These are phyloP conservation scores for Aspergillus indologenus DNA, from an alignment of 495 filamentous ascomycete genomes.

Conservation along the genomic window DNA sequence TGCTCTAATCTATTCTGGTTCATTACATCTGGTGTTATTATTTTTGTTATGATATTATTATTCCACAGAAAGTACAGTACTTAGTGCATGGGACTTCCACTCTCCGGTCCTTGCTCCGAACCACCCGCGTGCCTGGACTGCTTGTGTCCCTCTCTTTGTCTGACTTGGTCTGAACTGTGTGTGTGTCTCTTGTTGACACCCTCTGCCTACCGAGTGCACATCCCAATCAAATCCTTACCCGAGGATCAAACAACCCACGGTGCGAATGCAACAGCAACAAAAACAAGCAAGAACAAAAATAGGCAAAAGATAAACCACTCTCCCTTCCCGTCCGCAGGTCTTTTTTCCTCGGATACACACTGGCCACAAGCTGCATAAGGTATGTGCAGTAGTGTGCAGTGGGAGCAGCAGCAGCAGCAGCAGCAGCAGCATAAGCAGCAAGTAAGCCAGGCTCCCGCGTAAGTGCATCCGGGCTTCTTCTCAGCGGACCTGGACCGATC, in stretches of 20 bases:
- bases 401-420: not conserved
- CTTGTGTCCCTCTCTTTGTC: not conserved
- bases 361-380: conserved; percentile 2
- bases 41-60: too few relatives aligned
- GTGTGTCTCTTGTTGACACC: not conserved
- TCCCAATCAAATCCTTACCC: not conserved
- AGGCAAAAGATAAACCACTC: not conserved
- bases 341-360: not conserved
- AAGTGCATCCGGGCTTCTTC: conserved; percentile 12
- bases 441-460: conserved; percentile 16
- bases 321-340: not conserved
- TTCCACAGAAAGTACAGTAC: too few relatives aligned
- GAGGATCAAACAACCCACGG: not conserved
- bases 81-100: not conserved
- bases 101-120: not conserved
- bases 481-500: conserved; percentile 8
- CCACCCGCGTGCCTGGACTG: not conserved
- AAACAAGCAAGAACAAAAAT: not conserved
- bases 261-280: not conserved
- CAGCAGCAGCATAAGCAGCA: too few relatives aligned
- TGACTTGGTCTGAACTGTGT: not conserved
- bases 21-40: not conserved
- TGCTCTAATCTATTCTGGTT: not conserved
- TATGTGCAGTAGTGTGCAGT: conserved; percentile 1
- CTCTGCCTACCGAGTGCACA: not conserved